A percentile compares a stretch with the other conserved stretches of the same genome.
phyloP scores from a whole-genome alignment of 495 filamentous ascomycete species.

The Pseudomonodictys pantanalensis region DNA sequence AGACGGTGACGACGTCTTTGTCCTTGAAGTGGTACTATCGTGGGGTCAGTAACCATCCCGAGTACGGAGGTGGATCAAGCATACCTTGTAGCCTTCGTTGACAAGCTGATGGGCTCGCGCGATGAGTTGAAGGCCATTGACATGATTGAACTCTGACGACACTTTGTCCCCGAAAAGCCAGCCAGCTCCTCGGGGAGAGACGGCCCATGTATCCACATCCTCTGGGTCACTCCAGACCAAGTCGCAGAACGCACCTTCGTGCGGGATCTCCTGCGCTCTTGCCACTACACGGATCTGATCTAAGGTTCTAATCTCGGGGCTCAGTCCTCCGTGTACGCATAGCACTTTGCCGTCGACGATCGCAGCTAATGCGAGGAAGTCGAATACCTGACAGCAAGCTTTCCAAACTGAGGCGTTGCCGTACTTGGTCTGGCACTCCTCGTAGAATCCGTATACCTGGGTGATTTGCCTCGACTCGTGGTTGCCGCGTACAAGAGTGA shows the following conservation, averaged over 20 bases:
- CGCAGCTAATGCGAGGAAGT: conserved; percentile 92
- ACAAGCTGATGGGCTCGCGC: conserved; percentile 95
- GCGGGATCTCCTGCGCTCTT: conserved; percentile 93
- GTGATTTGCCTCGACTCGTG: conserved; percentile 98
- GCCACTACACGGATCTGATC: conserved; percentile 98
- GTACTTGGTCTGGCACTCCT: conserved; percentile 97
- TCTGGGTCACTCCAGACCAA: conserved; percentile 98
- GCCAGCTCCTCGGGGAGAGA: conserved; percentile 89
- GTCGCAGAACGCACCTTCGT: conserved; percentile 97
- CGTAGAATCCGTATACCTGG: conserved; percentile 98
- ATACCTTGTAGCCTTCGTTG: conserved; percentile 94
- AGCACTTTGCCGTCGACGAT: conserved; percentile 96
- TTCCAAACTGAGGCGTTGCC: conserved; percentile 99
- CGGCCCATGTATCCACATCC: conserved; percentile 97
- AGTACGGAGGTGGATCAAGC: not conserved
- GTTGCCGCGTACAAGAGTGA: conserved; percentile 94
- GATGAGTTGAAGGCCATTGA: conserved; percentile 91
- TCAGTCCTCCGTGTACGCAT: conserved; percentile 95
- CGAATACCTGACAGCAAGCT: conserved; percentile 97
- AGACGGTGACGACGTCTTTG: conserved; percentile 97
- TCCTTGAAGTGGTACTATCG: conserved; percentile 84
- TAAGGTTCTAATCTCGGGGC: conserved; percentile 91
- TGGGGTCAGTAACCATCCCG: not conserved
- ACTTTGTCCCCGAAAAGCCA: conserved; percentile 99
- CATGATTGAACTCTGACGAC: conserved; percentile 97